phyloP scores from a whole-genome alignment of 352 stramenopile genomes.

The Achlya hypogyna region DNA sequence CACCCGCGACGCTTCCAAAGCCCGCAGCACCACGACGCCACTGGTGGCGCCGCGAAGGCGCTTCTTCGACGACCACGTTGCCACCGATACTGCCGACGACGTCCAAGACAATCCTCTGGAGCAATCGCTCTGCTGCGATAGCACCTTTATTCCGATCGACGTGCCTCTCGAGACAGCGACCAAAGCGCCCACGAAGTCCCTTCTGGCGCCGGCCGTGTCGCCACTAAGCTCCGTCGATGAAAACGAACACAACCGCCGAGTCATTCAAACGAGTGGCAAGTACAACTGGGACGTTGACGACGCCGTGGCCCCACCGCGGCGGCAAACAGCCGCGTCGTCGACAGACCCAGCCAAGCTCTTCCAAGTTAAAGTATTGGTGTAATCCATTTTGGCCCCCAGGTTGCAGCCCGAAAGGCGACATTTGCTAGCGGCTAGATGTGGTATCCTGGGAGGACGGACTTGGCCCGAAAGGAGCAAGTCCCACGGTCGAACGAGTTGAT shows the following conservation, averaged over 20 bases:
- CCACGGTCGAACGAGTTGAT: constrained; percentile 9
- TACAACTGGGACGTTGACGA: constrained; percentile 17
- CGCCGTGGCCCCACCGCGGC: neutral
- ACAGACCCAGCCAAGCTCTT: constrained; percentile 1
- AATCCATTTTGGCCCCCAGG: neutral
- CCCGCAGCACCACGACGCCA: neutral
- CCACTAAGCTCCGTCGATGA: constrained; percentile 11
- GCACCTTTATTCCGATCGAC: constrained; percentile 1
- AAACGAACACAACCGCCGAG: constrained; percentile 11
- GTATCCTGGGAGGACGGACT: constrained; percentile 14
- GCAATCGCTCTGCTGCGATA: constrained; percentile 4
- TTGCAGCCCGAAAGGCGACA: neutral
- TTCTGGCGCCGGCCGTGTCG: neutral
- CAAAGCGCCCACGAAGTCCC: too few relatives aligned
- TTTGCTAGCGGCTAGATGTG: neutral
- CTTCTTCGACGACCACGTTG: neutral
- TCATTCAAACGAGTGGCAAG: constrained; percentile 13
- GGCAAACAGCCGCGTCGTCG: neutral
- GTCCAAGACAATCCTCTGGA: neutral
- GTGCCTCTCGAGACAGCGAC: neutral
- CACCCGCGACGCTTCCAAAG: neutral
- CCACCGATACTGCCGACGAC: neutral
- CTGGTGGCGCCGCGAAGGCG: neutral
- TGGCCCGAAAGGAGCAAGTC: constrained; percentile 4
- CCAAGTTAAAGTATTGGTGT: constrained; percentile 19